phyloP scores from a whole-genome alignment of 805 yeast genomes.

The Candida krabiensis region DNA sequence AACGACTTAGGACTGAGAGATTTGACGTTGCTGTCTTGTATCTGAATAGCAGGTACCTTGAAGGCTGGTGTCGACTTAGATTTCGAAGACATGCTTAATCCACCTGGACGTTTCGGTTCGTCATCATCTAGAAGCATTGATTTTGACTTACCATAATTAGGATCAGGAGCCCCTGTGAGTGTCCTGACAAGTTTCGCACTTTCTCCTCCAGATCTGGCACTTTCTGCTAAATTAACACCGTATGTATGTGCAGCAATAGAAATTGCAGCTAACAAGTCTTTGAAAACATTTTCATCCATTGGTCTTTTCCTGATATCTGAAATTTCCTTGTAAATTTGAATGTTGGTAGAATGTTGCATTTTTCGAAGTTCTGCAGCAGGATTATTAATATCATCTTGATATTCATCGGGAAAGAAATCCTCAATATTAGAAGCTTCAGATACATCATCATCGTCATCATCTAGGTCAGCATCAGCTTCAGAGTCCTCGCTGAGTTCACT shows the following conservation, averaged over 20 bases:
- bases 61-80: conserved; percentile 5
- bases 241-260: conserved; percentile 34
- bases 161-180: conserved; percentile 42
- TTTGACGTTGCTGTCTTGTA: background rate
- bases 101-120: background rate
- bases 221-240: conserved; percentile 36
- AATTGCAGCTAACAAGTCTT: conserved; percentile 28
- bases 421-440: conserved; percentile 7
- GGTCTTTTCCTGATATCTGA: conserved; percentile 21
- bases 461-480: conserved; percentile 2
- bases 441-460: conserved; percentile 7
- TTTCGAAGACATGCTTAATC: background rate
- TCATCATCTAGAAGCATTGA: conserved; percentile 31
- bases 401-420: conserved; percentile 10
- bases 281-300: conserved; percentile 29
- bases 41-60: conserved; percentile 14
- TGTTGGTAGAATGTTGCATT: conserved; percentile 25
- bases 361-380: conserved; percentile 25
- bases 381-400: conserved; percentile 15
- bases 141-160: conserved; percentile 22
- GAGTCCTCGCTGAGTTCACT: background rate
- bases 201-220: conserved; percentile 37
- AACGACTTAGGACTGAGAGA: background rate
- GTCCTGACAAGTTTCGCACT: conserved; percentile 42
- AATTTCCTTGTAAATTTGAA: conserved; percentile 26